A percentile compares a stretch with the other conserved stretches of the same genome.
phyloP scores from a whole-genome alignment of 176 grass and related monocot species.

The Avena sativa region DNA sequence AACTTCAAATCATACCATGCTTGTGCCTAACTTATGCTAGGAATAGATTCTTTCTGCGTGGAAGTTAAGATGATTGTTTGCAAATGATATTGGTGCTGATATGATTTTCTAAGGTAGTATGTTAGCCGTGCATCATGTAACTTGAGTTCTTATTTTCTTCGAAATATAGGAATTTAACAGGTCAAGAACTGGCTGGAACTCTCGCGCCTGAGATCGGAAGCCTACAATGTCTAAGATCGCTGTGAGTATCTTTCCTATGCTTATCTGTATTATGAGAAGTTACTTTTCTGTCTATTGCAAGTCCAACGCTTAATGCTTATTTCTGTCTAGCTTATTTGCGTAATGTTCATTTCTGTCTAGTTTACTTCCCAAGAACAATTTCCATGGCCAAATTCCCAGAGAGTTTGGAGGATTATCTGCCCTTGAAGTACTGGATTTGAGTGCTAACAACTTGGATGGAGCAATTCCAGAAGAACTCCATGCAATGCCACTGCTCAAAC shows the following conservation, averaged over 20 bases:
- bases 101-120: constrained; percentile 18
- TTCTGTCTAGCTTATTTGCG: constrained; percentile 54
- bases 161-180: constrained; percentile 79
- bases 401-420: constrained; percentile 70
- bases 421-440: constrained; percentile 88
- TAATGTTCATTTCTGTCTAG: constrained; percentile 53
- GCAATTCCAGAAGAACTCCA: constrained; percentile 69
- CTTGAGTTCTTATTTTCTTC: constrained; percentile 46
- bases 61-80: background rate
- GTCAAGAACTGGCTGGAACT: constrained; percentile 68
- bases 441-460: constrained; percentile 76
- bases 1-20: background rate
- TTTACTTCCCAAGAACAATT: constrained; percentile 72
- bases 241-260: constrained; percentile 50
- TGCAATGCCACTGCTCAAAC: constrained; percentile 73
- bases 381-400: constrained; percentile 70
- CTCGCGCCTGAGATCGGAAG: constrained; percentile 78
- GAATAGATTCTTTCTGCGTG: background rate
- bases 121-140: background rate
- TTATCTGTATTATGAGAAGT: background rate
- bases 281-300: background rate
- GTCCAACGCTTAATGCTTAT: background rate
- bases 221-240: constrained; percentile 61
- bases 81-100: background rate
- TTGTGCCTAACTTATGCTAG: background rate